A percentile compares a stretch with the other conserved stretches of the same genome.
These are phyloP conservation scores for Boletus tomentosulus DNA, from an alignment of 768 basidiomycete genomes.

Conservation along the genomic window DNA sequence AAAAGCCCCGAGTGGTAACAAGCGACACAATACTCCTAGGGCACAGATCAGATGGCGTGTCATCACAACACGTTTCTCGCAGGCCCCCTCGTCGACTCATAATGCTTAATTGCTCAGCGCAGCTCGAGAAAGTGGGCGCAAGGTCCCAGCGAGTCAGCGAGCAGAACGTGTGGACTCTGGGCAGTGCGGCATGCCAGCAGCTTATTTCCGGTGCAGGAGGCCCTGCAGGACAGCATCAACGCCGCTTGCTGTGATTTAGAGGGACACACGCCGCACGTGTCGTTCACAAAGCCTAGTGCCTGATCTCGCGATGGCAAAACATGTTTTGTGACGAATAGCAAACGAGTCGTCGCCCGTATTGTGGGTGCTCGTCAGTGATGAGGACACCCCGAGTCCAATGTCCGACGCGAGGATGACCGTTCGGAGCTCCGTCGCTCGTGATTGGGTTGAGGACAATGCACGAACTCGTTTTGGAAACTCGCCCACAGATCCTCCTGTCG, in stretches of 20 bases:
- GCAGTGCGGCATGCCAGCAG: not conserved
- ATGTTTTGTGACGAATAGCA: not conserved
- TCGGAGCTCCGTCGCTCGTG: too few species aligned
- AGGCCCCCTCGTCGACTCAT: not conserved
- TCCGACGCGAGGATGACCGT: not conserved
- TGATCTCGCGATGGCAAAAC: not conserved
- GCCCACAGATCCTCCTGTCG: not conserved
- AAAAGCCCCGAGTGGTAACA: too few species aligned
- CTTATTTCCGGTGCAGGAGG: conserved; percentile 7
- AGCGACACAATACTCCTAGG: too few species aligned
- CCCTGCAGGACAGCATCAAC: conserved; percentile 25
- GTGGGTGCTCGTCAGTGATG: not conserved
- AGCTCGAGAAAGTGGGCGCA: not conserved
- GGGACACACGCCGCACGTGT: conserved; percentile 28
- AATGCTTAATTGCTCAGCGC: not conserved
- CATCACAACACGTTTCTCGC: conserved; percentile 21
- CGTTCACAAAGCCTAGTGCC: conserved; percentile 34
- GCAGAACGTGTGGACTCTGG: conserved; percentile 10
- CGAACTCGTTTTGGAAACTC: too few species aligned
- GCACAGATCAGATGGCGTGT: conserved; percentile 44
- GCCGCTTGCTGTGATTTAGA: not conserved
- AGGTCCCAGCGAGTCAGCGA: conserved; percentile 55
- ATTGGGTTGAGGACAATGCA: too few species aligned
- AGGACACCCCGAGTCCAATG: too few species aligned
- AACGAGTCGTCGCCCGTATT: too few species aligned